Conservation (phyloP, 192 early-diverging fungal genomes). For the Ambispora gerdemannii region DNA sequence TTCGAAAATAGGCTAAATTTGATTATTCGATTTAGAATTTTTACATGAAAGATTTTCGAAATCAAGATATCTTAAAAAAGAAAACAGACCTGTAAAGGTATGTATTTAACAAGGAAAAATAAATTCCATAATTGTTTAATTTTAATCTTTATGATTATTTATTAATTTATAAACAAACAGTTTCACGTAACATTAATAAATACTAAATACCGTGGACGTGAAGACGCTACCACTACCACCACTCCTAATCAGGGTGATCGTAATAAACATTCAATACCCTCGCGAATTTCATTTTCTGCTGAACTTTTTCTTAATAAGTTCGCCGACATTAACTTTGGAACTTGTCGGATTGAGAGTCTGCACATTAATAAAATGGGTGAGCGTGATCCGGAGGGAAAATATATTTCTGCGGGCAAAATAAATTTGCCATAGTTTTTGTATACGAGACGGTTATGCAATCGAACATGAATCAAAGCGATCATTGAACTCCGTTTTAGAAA, state of each 20-base stretch:
- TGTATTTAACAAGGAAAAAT: background rate
- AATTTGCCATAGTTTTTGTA: too few relatives aligned
- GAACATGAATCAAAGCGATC: too few relatives aligned
- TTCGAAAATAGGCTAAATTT: background rate
- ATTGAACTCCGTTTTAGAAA: too few relatives aligned
- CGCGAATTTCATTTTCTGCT: background rate
- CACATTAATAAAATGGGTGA: background rate
- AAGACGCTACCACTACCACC: too few relatives aligned
- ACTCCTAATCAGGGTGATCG: background rate
- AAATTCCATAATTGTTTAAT: background rate
- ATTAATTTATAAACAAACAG: background rate
- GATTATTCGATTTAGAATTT: background rate
- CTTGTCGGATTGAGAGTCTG: background rate
- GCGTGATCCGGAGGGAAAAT: too few relatives aligned
- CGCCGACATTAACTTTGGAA: background rate
- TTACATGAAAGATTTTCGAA: background rate
- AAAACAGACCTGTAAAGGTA: constrained; percentile 6
- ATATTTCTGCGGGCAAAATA: too few relatives aligned
- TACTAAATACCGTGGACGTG: background rate
- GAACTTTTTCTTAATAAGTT: background rate
- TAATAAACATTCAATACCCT: background rate
- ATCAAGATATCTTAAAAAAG: background rate
- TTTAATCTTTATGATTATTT: background rate
- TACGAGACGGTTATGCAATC: too few relatives aligned
- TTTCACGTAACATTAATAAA: constrained; percentile 9